Evolutionary conservation across 169 alveolate species (phyloP), one percentile per base, ranked within the genome.

Genomic region (Plasmodium blacklocki): DNA sequence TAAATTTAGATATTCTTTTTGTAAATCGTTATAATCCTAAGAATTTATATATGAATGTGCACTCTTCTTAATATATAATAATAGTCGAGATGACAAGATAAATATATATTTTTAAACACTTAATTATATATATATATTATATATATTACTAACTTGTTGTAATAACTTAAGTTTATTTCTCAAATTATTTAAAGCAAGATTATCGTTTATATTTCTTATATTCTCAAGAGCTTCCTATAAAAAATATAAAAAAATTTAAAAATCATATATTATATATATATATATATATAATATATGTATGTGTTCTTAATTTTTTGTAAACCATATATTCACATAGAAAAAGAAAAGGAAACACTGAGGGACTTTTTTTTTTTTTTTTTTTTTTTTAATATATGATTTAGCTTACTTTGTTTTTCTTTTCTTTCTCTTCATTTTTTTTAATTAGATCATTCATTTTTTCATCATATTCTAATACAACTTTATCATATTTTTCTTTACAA

Each of bases 341-440:
- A 32, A 32, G 7, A 32, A 32, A 32, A 32, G 7, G 7, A 32
- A 32, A 5, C 3, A 4, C 43, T 3, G 43, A 32, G 0, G 1
- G 43, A 32, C 43, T 32, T 32, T 32, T 32, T 4, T 4, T 32
- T 32, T 32, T 32, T 32, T 32, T 32, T 32, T 32, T 32, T 5
- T 32, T 32, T 32, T 32, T 32, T 32, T 32, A 4, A 14, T 52
- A 52, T 14, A 52, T 52, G 1, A 11, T 6, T 56, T 56, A 15
- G 4, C n/a, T 15, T 80, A 80, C 90, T 74, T 67, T 67, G 12
- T 29, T 80, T 80, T 80, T 80, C 50, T 49, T 39, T 19, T 26
- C 70, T 19, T 8, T 66, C 23, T 80, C 66, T 23, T 80, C 90
- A 19, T 80, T 80, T 52, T 67, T 7, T 80, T 54, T 68, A 39